These are phyloP conservation scores for Termitomyces sp. DNA, from an alignment of 768 basidiomycete species.

Conservation along the genomic window DNA sequence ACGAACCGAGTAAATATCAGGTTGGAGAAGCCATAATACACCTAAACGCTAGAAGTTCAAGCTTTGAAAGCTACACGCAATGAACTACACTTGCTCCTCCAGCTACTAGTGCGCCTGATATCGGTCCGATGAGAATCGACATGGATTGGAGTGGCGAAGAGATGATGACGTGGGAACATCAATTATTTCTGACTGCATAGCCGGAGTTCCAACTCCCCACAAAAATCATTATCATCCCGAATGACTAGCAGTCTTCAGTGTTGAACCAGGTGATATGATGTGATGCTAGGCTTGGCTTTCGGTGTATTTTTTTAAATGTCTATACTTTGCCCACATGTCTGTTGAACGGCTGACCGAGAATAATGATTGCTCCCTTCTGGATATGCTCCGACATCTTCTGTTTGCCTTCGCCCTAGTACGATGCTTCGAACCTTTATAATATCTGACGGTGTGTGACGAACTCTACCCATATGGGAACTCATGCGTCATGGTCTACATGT, in stretches of 20 bases:
- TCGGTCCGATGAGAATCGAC: constrained; percentile 58
- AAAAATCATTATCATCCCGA: too few species aligned
- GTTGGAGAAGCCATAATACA: constrained; percentile 69
- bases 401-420: background rate
- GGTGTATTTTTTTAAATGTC: background rate
- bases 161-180: constrained; percentile 5
- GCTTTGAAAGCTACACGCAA: background rate
- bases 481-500: background rate
- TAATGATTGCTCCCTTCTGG: background rate
- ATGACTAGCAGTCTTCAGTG: too few species aligned
- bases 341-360: background rate
- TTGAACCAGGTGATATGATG: too few species aligned
- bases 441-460: background rate
- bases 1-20: constrained; percentile 53
- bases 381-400: background rate
- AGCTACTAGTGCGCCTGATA: constrained; percentile 64
- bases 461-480: background rate
- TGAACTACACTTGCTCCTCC: constrained; percentile 45
- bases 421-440: too few species aligned
- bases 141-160: constrained; percentile 22
- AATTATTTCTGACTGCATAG: too few species aligned
- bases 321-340: background rate
- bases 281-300: background rate
- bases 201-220: too few species aligned
- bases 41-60: constrained; percentile 24